Percentiles rank a stretch among this genome's conserved stretches.
phyloP scores from a whole-genome alignment of 2,329 filamentous ascomycete genomes.

The Colletotrichum sp. region DNA sequence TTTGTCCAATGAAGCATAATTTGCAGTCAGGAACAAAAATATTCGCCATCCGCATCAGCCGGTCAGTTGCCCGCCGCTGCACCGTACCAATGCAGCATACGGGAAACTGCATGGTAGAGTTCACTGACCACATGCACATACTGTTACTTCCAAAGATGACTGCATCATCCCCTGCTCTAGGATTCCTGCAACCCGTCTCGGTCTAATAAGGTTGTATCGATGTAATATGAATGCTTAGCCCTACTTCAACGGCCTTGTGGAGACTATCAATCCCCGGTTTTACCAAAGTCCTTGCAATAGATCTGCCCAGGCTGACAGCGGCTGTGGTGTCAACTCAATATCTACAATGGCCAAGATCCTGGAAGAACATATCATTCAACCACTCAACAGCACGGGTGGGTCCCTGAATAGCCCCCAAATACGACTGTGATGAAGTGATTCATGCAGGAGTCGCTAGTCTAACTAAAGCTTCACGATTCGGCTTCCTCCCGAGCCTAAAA shows the following conservation, averaged over 20 bases:
- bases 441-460: neutral
- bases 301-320: no score
- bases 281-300: no score
- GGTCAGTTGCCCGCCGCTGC: neutral
- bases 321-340: neutral
- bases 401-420: neutral
- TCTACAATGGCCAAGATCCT: neutral
- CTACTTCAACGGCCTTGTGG: neutral
- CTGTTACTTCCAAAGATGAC: neutral
- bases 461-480: neutral
- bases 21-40: no score
- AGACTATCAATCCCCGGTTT: no score
- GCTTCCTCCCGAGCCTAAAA: neutral
- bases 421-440: neutral
- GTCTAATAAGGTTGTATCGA: neutral
- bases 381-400: neutral
- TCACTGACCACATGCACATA: no score
- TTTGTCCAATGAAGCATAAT: no score
- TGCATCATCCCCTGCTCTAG: neutral
- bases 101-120: no score
- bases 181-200: neutral
- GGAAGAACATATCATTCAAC: no score
- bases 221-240: neutral
- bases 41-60: no score
- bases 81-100: neutral